Conservation (phyloP, 495 filamentous ascomycete genomes). For the Viridothelium virens region DNA sequence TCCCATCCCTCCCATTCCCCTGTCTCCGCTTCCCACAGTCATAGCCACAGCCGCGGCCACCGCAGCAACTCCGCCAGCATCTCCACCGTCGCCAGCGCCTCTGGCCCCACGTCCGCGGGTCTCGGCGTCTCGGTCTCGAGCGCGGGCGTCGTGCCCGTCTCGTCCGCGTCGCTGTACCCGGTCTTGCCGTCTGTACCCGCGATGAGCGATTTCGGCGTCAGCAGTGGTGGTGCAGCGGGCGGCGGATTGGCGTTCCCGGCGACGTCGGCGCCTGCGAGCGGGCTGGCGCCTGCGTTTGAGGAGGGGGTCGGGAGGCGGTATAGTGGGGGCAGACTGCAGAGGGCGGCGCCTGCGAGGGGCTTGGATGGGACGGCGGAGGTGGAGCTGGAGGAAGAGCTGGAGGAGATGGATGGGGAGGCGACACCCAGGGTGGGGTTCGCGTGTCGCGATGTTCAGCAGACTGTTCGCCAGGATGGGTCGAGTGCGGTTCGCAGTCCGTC, state of each 20-base stretch:
- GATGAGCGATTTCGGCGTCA: slow-evolving; percentile 44
- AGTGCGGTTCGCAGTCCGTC: background rate
- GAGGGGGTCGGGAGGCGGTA: slow-evolving; percentile 65
- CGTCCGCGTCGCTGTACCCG: slow-evolving; percentile 65
- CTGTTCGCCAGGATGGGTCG: too few relatives aligned
- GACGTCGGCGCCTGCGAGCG: slow-evolving; percentile 63
- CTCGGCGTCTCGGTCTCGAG: too few relatives aligned
- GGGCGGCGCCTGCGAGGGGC: slow-evolving; percentile 21
- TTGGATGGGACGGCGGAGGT: slow-evolving; percentile 13
- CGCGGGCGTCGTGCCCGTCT: slow-evolving; percentile 39
- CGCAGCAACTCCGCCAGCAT: slow-evolving; percentile 40
- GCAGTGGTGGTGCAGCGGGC: slow-evolving; percentile 15
- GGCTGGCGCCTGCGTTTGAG: slow-evolving; percentile 72
- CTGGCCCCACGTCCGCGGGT: background rate
- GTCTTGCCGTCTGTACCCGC: slow-evolving; percentile 68
- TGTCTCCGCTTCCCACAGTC: too few relatives aligned
- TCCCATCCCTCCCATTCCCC: too few relatives aligned
- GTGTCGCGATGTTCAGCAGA: too few relatives aligned
- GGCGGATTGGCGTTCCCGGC: slow-evolving; percentile 47
- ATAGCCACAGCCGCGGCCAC: slow-evolving; percentile 44
- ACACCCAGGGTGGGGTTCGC: background rate
- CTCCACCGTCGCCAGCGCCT: slow-evolving; percentile 14
- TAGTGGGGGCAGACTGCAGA: slow-evolving; percentile 76
- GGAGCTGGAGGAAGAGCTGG: slow-evolving; percentile 11
- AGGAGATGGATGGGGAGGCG: slow-evolving; percentile 9